Conservation (phyloP, 441 rosid species). For the Adansonia grandidieri region DNA sequence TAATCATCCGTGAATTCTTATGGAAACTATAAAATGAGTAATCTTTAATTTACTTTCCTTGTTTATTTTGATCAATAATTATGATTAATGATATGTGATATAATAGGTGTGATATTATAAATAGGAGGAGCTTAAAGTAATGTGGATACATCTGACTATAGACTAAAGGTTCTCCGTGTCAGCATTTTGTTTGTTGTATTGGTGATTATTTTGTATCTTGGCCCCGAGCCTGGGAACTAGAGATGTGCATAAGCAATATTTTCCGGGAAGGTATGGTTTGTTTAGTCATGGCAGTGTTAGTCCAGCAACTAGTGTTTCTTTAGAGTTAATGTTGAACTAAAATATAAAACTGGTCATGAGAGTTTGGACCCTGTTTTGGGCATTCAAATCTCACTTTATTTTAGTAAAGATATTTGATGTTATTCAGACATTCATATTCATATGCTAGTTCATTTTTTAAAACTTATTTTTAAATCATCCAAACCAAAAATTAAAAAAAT, state of each 20-base stretch:
- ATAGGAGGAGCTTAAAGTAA: background rate
- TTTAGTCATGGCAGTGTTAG: background rate
- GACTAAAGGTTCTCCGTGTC: background rate
- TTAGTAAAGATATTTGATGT: too few species aligned
- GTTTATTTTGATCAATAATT: background rate
- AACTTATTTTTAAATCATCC: too few species aligned
- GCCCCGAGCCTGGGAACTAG: background rate
- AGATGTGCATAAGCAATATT: background rate
- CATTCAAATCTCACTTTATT: too few species aligned
- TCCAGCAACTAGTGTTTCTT: background rate
- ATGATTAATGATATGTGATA: background rate
- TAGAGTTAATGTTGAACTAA: background rate
- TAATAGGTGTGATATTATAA: background rate
- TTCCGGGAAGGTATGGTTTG: background rate
- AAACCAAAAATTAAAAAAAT: too few species aligned
- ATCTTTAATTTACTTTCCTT: background rate
- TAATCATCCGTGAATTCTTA: background rate
- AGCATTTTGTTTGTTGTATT: background rate
- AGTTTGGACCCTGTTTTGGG: too few species aligned
- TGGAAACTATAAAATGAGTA: background rate
- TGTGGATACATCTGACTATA: background rate
- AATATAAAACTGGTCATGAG: background rate
- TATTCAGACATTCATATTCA: too few species aligned
- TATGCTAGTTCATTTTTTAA: too few species aligned
- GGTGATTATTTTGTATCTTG: slow-evolving; percentile 5